Conservation (phyloP, 2,329 filamentous ascomycete species). For the Scedosporium minutisporum region DNA sequence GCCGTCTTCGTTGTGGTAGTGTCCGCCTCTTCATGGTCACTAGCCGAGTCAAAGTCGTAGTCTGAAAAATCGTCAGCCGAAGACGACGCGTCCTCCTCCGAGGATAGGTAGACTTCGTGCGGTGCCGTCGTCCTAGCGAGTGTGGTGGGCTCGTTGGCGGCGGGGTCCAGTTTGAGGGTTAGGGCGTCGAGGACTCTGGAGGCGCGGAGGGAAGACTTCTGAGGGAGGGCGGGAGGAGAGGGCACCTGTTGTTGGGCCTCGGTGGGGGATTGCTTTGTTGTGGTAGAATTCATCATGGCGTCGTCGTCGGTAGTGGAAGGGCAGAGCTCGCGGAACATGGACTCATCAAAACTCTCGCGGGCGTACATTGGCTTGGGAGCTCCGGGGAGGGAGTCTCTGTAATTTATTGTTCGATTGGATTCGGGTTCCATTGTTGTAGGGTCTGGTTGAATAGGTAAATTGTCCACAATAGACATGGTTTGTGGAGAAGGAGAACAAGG, state of each 20-base stretch:
- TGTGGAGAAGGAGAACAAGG: background rate
- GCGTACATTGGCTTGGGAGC: conserved; percentile 5
- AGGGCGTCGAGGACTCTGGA: conserved; percentile 30
- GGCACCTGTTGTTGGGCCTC: conserved; percentile 5
- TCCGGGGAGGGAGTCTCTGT: conserved; percentile 8
- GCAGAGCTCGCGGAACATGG: background rate
- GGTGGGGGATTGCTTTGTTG: conserved; percentile 7
- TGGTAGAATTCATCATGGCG: conserved; percentile 6
- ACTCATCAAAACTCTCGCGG: conserved; percentile 4
- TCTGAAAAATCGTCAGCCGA: conserved; percentile 52
- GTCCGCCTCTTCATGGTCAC: conserved; percentile 19
- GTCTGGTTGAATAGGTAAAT: background rate
- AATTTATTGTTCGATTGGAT: conserved; percentile 4
- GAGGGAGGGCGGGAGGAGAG: conserved; percentile 28
- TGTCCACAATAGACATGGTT: background rate
- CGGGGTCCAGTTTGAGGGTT: conserved; percentile 24
- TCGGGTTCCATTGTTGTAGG: background rate
- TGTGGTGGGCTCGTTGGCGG: conserved; percentile 15
- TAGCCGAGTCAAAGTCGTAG: conserved; percentile 38
- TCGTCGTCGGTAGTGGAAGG: background rate
- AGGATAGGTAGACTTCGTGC: conserved; percentile 54
- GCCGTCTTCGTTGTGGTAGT: conserved; percentile 2
- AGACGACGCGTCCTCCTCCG: conserved; percentile 56
- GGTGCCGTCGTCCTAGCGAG: conserved; percentile 20
- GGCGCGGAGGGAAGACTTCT: conserved; percentile 32